A percentile compares a stretch with the other conserved stretches of the same genome.
Evolutionary conservation across 2,329 filamentous ascomycete species (phyloP).

Genomic region (Aspergillus sp.): DNA sequence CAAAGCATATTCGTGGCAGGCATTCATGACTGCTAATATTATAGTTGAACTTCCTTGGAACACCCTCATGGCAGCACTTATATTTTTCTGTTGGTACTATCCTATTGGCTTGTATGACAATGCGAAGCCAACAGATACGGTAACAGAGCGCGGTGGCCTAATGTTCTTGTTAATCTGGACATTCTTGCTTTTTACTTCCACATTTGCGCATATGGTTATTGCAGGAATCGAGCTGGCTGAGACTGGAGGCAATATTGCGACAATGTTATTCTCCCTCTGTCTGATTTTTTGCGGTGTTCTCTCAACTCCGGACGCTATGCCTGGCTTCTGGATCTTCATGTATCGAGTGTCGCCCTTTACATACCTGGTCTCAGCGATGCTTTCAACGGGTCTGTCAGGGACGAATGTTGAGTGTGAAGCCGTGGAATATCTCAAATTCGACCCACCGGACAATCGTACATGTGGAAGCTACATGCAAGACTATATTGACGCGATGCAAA

Average conservation of each 20-base stretch:
- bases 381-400: constrained; percentile 39
- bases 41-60: constrained; percentile 70
- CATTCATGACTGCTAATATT: constrained; percentile 70
- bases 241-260: constrained; percentile 64
- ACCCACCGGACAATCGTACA: constrained; percentile 59
- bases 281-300: constrained; percentile 58
- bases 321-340: constrained; percentile 78
- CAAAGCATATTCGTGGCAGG: constrained; percentile 74
- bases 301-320: constrained; percentile 57
- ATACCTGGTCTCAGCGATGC: constrained; percentile 53
- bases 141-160: constrained; percentile 59
- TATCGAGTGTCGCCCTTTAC: constrained; percentile 68
- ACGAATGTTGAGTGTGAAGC: constrained; percentile 28
- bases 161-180: constrained; percentile 65
- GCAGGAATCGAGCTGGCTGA: constrained; percentile 68
- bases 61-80: constrained; percentile 61
- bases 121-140: constrained; percentile 37
- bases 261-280: constrained; percentile 59
- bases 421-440: constrained; percentile 32
- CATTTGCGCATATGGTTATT: constrained; percentile 73
- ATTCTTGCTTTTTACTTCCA: constrained; percentile 69
- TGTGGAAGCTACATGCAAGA: constrained; percentile 54
- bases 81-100: constrained; percentile 69
- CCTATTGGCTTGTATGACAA: constrained; percentile 52
- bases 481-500: constrained; percentile 35